These are phyloP conservation scores for Syncephalastrum monosporum DNA, from an alignment of 371 early-diverging fungal species.

Conservation along the genomic window DNA sequence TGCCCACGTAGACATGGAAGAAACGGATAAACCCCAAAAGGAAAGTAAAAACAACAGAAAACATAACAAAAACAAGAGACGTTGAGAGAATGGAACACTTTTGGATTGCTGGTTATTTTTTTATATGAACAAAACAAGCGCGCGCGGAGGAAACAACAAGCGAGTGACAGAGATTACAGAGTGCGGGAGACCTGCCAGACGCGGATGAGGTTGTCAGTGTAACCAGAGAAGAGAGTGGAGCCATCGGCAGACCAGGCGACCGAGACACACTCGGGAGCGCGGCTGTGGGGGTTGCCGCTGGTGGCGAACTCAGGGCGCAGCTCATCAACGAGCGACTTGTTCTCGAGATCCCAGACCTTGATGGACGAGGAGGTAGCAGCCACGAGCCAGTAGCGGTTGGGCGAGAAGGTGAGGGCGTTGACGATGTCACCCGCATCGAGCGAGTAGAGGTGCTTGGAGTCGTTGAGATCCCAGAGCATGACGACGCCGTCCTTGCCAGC, in stretches of 20 bases:
- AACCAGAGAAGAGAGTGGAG: constrained; percentile 96
- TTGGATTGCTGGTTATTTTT: too few relatives aligned
- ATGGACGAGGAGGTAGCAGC: constrained; percentile 96
- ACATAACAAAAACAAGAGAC: too few relatives aligned
- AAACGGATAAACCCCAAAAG: too few relatives aligned
- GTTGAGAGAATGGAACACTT: too few relatives aligned
- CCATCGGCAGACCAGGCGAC: constrained; percentile 98
- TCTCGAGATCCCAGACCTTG: constrained; percentile 99
- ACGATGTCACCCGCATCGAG: constrained; percentile 94
- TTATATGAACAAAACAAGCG: too few relatives aligned
- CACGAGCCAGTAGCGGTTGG: constrained; percentile 99
- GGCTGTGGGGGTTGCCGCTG: constrained; percentile 66
- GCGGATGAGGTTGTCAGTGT: constrained; percentile 94
- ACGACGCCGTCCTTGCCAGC: constrained; percentile 99
- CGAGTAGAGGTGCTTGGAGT: constrained; percentile 99
- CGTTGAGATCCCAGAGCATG: constrained; percentile 99
- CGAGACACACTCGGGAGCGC: constrained; percentile 88
- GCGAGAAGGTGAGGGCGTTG: constrained; percentile 98
- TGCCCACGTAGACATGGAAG: too few relatives aligned
- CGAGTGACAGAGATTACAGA: constrained; percentile 27
- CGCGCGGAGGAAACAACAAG: too few relatives aligned
- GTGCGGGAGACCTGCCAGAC: constrained; percentile 89
- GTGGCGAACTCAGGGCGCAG: constrained; percentile 88
- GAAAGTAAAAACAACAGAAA: too few relatives aligned
- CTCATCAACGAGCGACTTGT: constrained; percentile 96